Conservation (phyloP, 2,329 filamentous ascomycete genomes). For the Exophiala viscosa region DNA sequence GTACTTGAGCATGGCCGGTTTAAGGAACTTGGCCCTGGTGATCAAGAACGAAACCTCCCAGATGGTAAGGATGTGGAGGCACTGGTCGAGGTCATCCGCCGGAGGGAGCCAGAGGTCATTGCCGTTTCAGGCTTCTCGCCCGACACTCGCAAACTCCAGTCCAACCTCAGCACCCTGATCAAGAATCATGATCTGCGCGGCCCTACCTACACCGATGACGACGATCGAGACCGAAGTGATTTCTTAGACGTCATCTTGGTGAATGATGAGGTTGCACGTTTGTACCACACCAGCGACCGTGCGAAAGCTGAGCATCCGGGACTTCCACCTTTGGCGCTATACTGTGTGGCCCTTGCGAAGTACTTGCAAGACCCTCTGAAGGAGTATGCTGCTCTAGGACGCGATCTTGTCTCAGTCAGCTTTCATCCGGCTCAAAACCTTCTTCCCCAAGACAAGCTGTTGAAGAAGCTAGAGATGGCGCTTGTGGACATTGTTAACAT, state of each 20-base stretch:
- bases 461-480: constrained; percentile 84
- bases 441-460: constrained; percentile 79
- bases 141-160: constrained; percentile 78
- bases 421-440: constrained; percentile 90
- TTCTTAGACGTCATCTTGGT: constrained; percentile 83
- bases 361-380: constrained; percentile 96
- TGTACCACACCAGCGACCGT: constrained; percentile 87
- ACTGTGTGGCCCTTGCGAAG: constrained; percentile 82
- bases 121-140: constrained; percentile 84
- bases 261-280: constrained; percentile 93
- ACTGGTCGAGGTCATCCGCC: constrained; percentile 74
- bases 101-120: constrained; percentile 82
- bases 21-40: constrained; percentile 65
- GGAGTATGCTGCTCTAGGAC: constrained; percentile 89
- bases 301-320: constrained; percentile 77
- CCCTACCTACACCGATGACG: constrained; percentile 80
- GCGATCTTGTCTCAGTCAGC: constrained; percentile 77
- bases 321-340: constrained; percentile 72
- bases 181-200: constrained; percentile 72
- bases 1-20: constrained; percentile 88
- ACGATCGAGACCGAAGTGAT: constrained; percentile 70
- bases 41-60: constrained; percentile 63
- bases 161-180: constrained; percentile 74
- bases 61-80: constrained; percentile 62
- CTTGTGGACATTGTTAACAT: constrained; percentile 99